Evolutionary conservation across 805 yeast genomes (phyloP).

Genomic region (Scheffersomyces ergatensis): DNA sequence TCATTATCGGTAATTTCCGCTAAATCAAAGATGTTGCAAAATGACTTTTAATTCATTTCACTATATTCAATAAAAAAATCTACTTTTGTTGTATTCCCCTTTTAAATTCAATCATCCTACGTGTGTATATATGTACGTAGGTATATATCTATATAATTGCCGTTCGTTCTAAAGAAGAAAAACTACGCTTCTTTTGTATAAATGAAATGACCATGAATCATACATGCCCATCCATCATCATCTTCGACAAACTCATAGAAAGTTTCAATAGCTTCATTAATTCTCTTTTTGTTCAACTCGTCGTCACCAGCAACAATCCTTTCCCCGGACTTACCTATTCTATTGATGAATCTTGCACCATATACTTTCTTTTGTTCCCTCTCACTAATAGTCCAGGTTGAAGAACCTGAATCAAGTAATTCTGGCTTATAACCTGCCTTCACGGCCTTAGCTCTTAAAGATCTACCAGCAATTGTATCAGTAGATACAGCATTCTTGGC

Average conservation of each 20-base stretch:
- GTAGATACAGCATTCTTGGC: slow-evolving; percentile 10
- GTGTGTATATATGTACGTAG: no score
- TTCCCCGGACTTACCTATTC: neutral
- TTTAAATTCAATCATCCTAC: no score
- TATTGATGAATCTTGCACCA: neutral
- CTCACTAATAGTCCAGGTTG: slow-evolving; percentile 13
- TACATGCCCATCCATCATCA: neutral
- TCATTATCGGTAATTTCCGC: no score
- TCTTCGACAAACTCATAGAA: neutral
- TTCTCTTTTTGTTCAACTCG: neutral
- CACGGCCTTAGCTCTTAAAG: slow-evolving; percentile 12
- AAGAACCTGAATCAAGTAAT: slow-evolving; percentile 8
- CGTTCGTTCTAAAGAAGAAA: no score
- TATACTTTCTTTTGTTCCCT: neutral
- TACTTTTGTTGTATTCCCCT: no score
- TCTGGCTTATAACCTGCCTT: slow-evolving; percentile 15
- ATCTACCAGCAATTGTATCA: slow-evolving; percentile 13
- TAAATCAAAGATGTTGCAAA: no score
- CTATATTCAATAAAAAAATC: no score
- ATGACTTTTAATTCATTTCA: no score
- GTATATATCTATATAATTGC: no score
- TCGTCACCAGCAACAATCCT: neutral
- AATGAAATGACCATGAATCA: slow-evolving; percentile 1
- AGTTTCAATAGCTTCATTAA: neutral
- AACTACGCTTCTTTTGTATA: neutral